phyloP scores from a whole-genome alignment of 208 protist genomes.

The Entamoeba dispar region DNA sequence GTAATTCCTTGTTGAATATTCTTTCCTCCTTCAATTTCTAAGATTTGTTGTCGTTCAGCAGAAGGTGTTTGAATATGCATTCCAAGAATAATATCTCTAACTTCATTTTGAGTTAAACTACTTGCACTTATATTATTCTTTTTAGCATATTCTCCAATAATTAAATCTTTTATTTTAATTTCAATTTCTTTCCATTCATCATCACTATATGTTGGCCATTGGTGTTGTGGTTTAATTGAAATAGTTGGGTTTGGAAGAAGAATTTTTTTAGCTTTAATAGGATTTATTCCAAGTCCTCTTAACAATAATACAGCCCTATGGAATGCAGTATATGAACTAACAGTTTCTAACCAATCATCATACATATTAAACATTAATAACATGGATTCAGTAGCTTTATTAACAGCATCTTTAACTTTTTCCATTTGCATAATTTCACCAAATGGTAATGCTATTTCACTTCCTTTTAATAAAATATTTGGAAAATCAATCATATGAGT shows the following conservation, averaged over 20 bases:
- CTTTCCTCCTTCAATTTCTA: not conserved
- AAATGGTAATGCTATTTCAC: constrained; percentile 93
- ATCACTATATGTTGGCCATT: constrained; percentile 93
- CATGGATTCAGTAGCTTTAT: constrained; percentile 91
- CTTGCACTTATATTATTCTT: constrained; percentile 96
- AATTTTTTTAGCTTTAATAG: constrained; percentile 62
- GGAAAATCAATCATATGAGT: constrained; percentile 93
- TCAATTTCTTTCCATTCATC: constrained; percentile 96
- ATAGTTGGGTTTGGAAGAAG: constrained; percentile 78
- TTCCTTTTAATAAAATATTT: constrained; percentile 98
- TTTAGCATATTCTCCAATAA: constrained; percentile 93
- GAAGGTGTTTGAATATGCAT: not conserved
- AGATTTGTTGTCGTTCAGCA: not conserved
- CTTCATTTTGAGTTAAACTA: constrained; percentile 93
- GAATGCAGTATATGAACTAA: constrained; percentile 93
- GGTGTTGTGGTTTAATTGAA: constrained; percentile 75
- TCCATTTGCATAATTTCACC: constrained; percentile 89
- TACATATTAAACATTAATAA: constrained; percentile 95
- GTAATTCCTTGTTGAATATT: not conserved
- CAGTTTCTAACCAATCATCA: constrained; percentile 97
- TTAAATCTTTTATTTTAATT: constrained; percentile 92
- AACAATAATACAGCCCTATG: constrained; percentile 93
- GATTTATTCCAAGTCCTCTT: constrained; percentile 84
- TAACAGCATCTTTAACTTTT: constrained; percentile 92
- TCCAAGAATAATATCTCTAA: constrained; percentile 97